phyloP scores from a whole-genome alignment of 2,329 filamentous ascomycete genomes.

The Helicocarpus griseus region DNA sequence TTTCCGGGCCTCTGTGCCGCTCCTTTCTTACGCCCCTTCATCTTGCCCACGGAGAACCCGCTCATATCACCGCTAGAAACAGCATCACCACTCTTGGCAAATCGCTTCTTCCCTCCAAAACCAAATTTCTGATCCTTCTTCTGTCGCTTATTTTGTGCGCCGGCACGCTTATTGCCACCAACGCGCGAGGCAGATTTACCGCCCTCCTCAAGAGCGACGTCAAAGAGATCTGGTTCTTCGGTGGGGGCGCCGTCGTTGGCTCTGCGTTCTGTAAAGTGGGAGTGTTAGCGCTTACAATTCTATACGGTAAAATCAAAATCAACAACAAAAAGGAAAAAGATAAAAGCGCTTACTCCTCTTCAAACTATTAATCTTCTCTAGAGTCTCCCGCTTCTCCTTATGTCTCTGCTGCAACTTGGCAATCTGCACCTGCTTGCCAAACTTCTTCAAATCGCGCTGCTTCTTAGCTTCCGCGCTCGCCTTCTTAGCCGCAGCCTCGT shows the following conservation, averaged over 20 bases:
- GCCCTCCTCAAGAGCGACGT: conserved; percentile 70
- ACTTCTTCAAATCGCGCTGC: conserved; percentile 94
- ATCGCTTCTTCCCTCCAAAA: conserved; percentile 90
- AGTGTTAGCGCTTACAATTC: conserved; percentile 16
- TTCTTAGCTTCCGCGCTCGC: conserved; percentile 83
- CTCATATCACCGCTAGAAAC: conserved; percentile 69
- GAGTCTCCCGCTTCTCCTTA: conserved; percentile 81
- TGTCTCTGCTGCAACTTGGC: conserved; percentile 90
- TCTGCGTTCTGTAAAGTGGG: conserved; percentile 61
- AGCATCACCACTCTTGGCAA: conserved; percentile 84
- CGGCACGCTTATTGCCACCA: conserved; percentile 17
- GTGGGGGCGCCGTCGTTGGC: conserved; percentile 53
- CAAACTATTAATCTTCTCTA: conserved; percentile 89
- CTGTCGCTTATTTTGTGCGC: conserved; percentile 58
- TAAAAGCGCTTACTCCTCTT: conserved; percentile 74
- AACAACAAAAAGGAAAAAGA: neutral
- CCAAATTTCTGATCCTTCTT: conserved; percentile 95
- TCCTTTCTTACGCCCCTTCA: conserved; percentile 52
- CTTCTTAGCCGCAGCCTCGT: conserved; percentile 87
- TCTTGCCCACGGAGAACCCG: conserved; percentile 71
- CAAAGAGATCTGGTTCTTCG: conserved; percentile 81
- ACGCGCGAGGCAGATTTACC: conserved; percentile 44
- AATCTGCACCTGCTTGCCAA: conserved; percentile 95
- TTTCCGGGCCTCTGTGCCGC: conserved; percentile 42
- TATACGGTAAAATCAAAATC: conserved; percentile 2